phyloP scores from a whole-genome alignment of 1,284 basidiomycete genomes.

The Somion occarium region DNA sequence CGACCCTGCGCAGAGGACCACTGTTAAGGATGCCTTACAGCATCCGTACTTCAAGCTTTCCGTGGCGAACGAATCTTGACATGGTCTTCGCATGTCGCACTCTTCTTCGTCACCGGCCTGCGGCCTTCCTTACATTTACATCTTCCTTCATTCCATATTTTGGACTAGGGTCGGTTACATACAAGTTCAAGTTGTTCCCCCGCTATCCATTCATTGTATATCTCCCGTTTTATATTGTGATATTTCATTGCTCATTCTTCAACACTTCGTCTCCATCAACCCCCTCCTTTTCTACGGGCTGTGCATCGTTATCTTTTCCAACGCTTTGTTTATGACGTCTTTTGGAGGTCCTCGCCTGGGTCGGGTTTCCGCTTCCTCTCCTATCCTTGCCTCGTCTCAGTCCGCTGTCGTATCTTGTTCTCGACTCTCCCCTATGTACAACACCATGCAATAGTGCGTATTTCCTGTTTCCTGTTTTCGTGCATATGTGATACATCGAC shows the following conservation, averaged over 20 bases:
- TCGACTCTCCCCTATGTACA: background rate
- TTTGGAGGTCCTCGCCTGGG: background rate
- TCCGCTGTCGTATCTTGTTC: background rate
- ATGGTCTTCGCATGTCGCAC: slow-evolving; percentile 6
- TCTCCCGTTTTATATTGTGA: slow-evolving; percentile 20
- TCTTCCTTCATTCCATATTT: slow-evolving; percentile 12
- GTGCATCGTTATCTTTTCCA: slow-evolving; percentile 2
- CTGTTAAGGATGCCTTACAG: slow-evolving; percentile 80
- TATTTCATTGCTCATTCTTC: background rate
- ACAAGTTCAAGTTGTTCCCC: slow-evolving; percentile 23
- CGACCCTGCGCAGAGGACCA: slow-evolving; percentile 85
- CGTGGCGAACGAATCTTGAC: slow-evolving; percentile 41
- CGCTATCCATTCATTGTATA: slow-evolving; percentile 25
- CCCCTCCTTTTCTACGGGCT: slow-evolving; percentile 1
- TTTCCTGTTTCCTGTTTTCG: background rate
- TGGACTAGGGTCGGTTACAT: slow-evolving; percentile 19
- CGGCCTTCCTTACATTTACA: slow-evolving; percentile 7
- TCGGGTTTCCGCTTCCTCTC: background rate
- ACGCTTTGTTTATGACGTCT: background rate
- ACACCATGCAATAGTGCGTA: slow-evolving; percentile 2
- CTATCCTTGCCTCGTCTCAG: background rate
- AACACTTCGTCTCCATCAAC: background rate
- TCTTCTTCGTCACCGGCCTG: slow-evolving; percentile 12
- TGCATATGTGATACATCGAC: slow-evolving; percentile 1
- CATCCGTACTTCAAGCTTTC: slow-evolving; percentile 80